Conservation (phyloP, 1,139 yeast species). For the Geotrichum siamense region DNA sequence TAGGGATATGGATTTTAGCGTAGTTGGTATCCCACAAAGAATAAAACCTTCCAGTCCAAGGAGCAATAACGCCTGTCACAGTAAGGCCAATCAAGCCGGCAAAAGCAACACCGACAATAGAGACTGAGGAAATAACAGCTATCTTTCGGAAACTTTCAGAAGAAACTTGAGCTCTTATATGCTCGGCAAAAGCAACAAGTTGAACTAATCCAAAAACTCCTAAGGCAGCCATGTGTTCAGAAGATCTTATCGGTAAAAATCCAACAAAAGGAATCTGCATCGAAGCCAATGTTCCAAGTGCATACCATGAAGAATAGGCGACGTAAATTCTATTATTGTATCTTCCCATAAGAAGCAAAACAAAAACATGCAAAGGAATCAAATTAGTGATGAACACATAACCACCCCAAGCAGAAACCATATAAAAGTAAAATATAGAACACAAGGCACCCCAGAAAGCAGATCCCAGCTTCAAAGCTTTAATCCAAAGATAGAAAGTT, state of each 20-base stretch:
- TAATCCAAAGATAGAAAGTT: constrained; percentile 93
- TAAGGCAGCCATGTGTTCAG: constrained; percentile 97
- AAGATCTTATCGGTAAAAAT: constrained; percentile 89
- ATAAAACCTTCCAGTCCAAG: constrained; percentile 99
- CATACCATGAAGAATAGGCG: constrained; percentile 94
- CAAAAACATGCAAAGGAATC: constrained; percentile 92
- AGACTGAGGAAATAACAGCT: constrained; percentile 51
- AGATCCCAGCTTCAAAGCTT: constrained; percentile 85
- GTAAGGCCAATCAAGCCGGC: constrained; percentile 73
- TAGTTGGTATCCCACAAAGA: constrained; percentile 97
- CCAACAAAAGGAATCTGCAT: constrained; percentile 99
- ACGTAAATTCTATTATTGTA: constrained; percentile 76
- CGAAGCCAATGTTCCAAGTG: constrained; percentile 90
- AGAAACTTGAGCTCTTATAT: constrained; percentile 67
- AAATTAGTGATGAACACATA: constrained; percentile 96
- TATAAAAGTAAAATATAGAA: constrained; percentile 87
- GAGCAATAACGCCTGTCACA: constrained; percentile 89
- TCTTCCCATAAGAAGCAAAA: constrained; percentile 88
- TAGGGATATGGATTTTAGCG: constrained; percentile 97
- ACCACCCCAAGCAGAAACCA: constrained; percentile 99
- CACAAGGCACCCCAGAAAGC: constrained; percentile 77
- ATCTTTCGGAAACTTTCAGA: constrained; percentile 69
- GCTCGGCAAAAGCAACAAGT: constrained; percentile 80
- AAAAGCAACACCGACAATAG: constrained; percentile 56
- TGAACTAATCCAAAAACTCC: constrained; percentile 96